Evolutionary conservation across 345 rosid genomes (phyloP).

Genomic region (Brassica napus): DNA sequence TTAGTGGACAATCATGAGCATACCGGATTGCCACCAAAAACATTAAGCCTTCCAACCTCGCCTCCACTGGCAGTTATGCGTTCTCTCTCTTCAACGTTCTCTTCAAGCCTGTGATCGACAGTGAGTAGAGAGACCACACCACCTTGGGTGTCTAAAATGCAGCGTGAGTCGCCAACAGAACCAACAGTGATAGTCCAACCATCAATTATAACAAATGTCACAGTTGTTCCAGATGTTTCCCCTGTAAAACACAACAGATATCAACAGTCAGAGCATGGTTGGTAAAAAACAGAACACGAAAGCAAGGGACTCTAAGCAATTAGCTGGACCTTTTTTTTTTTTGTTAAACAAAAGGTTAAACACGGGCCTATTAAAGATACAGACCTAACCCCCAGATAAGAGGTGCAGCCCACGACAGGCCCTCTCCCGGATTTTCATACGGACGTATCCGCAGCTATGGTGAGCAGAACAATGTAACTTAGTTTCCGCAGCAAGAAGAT

Average conservation of each 20-base stretch:
- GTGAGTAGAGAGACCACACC: slow-evolving; percentile 95
- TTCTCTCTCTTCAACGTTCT: slow-evolving; percentile 96
- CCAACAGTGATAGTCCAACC: slow-evolving; percentile 99
- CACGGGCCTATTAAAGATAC: too few relatives aligned
- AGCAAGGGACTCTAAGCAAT: neutral
- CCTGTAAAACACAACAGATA: slow-evolving; percentile 52
- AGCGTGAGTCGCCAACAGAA: slow-evolving; percentile 98
- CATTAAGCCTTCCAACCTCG: slow-evolving; percentile 97
- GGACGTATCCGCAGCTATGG: too few relatives aligned
- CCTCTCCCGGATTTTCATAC: too few relatives aligned
- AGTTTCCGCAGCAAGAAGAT: too few relatives aligned
- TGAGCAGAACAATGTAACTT: too few relatives aligned
- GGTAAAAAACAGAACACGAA: neutral
- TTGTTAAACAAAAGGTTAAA: too few relatives aligned
- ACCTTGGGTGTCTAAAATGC: slow-evolving; percentile 96
- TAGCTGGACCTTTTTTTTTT: slow-evolving; percentile 45
- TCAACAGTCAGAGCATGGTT: slow-evolving; percentile 29
- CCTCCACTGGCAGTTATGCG: slow-evolving; percentile 99
- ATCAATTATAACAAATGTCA: slow-evolving; percentile 92
- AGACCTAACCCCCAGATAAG: too few relatives aligned
- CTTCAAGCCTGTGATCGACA: slow-evolving; percentile 97
- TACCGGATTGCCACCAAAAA: slow-evolving; percentile 97
- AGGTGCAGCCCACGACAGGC: too few relatives aligned
- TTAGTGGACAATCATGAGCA: slow-evolving; percentile 1
- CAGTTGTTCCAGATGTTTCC: slow-evolving; percentile 98